phyloP scores from a whole-genome alignment of 2,329 filamentous ascomycete genomes.

The Volutella citrinella region DNA sequence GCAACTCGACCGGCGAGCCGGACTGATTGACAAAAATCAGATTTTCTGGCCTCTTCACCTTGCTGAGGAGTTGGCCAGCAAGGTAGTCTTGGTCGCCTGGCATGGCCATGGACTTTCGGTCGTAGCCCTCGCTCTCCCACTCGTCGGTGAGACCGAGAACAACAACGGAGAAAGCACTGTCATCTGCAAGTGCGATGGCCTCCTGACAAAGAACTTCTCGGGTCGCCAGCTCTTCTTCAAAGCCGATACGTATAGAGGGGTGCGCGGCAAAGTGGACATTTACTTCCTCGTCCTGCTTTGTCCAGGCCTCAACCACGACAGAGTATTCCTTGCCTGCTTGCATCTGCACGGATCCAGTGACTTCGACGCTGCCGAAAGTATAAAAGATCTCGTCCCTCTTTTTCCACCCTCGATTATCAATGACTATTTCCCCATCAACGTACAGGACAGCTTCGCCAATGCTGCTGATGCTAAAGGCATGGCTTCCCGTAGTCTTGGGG shows the following conservation, averaged over 20 bases:
- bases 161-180: constrained; percentile 8
- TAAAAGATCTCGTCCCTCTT: constrained; percentile 7
- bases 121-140: constrained; percentile 17
- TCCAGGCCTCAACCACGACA: constrained; percentile 3
- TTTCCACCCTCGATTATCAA: constrained; percentile 6
- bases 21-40: constrained; percentile 16
- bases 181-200: constrained; percentile 8
- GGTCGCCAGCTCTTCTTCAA: constrained; percentile 3
- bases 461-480: constrained; percentile 5
- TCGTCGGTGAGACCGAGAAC: constrained; percentile 13
- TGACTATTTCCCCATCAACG: constrained; percentile 5
- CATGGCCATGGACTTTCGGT: constrained; percentile 10
- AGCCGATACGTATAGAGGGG: constrained; percentile 12
- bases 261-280: constrained; percentile 9
- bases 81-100: constrained; percentile 10
- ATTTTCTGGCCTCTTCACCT: constrained; percentile 1
- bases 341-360: not conserved
- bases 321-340: constrained; percentile 1
- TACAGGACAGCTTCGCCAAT: constrained; percentile 3
- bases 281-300: not conserved
- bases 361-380: constrained; percentile 8
- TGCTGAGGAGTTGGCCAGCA: not conserved
- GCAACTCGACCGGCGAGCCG: constrained; percentile 10
- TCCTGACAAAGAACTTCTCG: constrained; percentile 5
- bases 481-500: constrained; percentile 2